These are phyloP conservation scores for Cephaloascus fragrans DNA, from an alignment of 805 yeast genomes.

Conservation along the genomic window DNA sequence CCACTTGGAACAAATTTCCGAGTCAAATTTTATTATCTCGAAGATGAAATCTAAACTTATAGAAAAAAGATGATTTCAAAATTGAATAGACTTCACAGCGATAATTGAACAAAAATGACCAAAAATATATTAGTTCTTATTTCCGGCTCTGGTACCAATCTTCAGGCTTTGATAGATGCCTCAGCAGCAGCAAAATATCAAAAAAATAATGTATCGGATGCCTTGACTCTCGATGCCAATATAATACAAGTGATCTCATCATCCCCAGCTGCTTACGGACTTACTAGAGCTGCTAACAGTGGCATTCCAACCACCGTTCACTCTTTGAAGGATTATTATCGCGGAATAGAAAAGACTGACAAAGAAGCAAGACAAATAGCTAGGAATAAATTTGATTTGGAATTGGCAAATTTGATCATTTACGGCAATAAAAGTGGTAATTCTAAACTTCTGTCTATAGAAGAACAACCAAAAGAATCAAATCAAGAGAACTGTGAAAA, in stretches of 20 bases:
- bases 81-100: too few relatives aligned
- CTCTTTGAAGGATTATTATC: constrained; percentile 62
- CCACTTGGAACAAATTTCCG: too few relatives aligned
- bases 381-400: constrained; percentile 65
- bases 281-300: constrained; percentile 64
- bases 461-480: too few relatives aligned
- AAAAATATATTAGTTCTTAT: constrained; percentile 66
- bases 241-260: constrained; percentile 83
- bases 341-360: constrained; percentile 64
- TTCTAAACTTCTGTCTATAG: too few relatives aligned
- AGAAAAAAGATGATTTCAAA: too few relatives aligned
- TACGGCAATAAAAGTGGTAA: constrained; percentile 31
- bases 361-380: constrained; percentile 46
- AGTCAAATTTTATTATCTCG: too few relatives aligned
- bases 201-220: too few relatives aligned
- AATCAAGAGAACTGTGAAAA: too few relatives aligned
- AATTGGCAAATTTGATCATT: constrained; percentile 62
- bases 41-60: too few relatives aligned
- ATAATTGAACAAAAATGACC: too few relatives aligned
- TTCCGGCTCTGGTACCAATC: constrained; percentile 92
- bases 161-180: constrained; percentile 90
- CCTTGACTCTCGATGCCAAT: constrained; percentile 36
- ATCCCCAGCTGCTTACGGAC: constrained; percentile 76
- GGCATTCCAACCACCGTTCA: constrained; percentile 67
- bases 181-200: constrained; percentile 16